A percentile compares a stretch with the other conserved stretches of the same genome.
Conservation (phyloP, 495 filamentous ascomycete genomes). For the Lepraria neglecta region DNA sequence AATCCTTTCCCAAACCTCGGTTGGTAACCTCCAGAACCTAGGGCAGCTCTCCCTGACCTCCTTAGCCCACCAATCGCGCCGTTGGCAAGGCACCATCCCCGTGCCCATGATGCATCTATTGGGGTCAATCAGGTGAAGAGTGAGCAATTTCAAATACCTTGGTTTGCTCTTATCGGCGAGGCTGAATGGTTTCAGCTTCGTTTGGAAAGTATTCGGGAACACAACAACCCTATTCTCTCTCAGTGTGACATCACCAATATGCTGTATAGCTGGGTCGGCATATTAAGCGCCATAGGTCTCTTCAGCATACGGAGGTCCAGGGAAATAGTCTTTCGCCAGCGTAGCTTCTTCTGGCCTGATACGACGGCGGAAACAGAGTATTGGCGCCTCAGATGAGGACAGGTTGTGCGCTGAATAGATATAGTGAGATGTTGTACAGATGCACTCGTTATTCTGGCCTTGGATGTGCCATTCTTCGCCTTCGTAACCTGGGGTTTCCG, state of each 20-base stretch:
- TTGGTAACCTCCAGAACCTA: constrained; percentile 29
- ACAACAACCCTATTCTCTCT: constrained; percentile 29
- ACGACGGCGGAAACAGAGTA: constrained; percentile 32
- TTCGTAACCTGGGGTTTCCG: constrained; percentile 32
- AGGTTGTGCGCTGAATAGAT: constrained; percentile 31
- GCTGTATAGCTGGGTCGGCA: constrained; percentile 33
- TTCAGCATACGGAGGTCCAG: constrained; percentile 32
- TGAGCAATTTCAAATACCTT: constrained; percentile 43
- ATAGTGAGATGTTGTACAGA: constrained; percentile 35
- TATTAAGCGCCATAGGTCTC: constrained; percentile 34
- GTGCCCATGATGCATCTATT: constrained; percentile 49
- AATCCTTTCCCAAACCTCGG: constrained; percentile 31
- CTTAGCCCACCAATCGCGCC: constrained; percentile 35
- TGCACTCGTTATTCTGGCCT: constrained; percentile 41
- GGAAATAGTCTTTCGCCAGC: constrained; percentile 29
- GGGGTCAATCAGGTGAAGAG: constrained; percentile 52
- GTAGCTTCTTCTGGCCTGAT: constrained; percentile 25
- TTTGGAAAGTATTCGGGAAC: constrained; percentile 43
- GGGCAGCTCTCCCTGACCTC: constrained; percentile 13
- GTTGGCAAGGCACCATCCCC: constrained; percentile 51
- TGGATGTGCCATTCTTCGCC: constrained; percentile 39
- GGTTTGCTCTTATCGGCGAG: constrained; percentile 45
- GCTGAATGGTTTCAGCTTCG: constrained; percentile 40
- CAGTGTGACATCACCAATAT: constrained; percentile 29
- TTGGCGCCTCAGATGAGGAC: constrained; percentile 24